These are phyloP conservation scores for Pseudogymnoascus sp. DNA, from an alignment of 2,329 filamentous ascomycete species.

Conservation along the genomic window DNA sequence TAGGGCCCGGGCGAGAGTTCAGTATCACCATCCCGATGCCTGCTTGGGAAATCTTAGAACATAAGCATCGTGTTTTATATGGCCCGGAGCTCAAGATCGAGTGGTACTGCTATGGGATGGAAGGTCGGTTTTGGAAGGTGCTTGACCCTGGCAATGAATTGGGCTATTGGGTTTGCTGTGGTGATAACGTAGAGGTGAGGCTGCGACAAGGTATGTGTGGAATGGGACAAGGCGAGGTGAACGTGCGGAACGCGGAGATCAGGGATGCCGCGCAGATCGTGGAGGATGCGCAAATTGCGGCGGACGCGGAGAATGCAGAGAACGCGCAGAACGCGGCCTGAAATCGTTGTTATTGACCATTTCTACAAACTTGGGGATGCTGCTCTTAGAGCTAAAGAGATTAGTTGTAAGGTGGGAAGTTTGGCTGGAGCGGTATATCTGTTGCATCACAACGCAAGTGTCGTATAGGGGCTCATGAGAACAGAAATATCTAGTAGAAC, in stretches of 20 bases:
- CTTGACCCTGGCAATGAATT: neutral
- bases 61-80: neutral
- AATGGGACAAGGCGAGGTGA: neutral
- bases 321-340: neutral
- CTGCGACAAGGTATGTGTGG: neutral
- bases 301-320: too few species aligned
- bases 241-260: neutral
- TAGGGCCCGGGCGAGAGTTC: neutral
- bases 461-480: too few species aligned
- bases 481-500: too few species aligned
- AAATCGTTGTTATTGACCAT: neutral
- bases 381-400: neutral
- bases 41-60: neutral
- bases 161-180: neutral
- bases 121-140: neutral
- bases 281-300: neutral
- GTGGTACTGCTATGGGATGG: neutral
- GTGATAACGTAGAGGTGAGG: neutral
- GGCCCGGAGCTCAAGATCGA: neutral
- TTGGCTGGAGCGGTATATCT: too few species aligned
- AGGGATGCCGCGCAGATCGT: neutral
- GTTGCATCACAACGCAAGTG: too few species aligned
- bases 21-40: neutral
- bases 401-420: neutral
- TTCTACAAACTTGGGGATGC: neutral